Base-by-base conservation (phyloP, 2,329 filamentous ascomycete genomes). In the Aspergillus sp. region DNA sequence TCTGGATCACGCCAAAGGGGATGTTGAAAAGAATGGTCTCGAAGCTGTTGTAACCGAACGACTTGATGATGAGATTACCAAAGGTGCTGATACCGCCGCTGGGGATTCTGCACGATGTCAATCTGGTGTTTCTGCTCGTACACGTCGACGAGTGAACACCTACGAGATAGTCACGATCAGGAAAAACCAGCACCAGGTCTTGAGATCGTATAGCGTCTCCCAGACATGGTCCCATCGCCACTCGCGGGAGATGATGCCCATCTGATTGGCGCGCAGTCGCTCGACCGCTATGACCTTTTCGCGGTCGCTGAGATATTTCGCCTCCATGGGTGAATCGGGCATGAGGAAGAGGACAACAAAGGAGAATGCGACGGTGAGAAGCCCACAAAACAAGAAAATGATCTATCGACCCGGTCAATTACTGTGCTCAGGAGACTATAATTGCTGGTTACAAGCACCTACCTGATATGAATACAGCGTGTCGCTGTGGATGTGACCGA, bases 251-350 rank as follows among this genome's bases (percentile, higher is more conserved):
- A 78, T 73, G 24, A 81, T 72, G 1, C 80, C 80, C 72, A 79
- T 81, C 53, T 82, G 79, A 60, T 83, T 82, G 47, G 73, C 73
- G 10, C 79, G 75, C 20, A 83, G 69, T 1, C 81, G 73, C 58
- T 82, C 78, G n/a, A 82, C 71, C 0, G 80, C 79, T 46, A 82
- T 75, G 9, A 78, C 59, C 51, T 80, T 80, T 58, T 83, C 80
- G 3, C 75, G 64, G 24, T 80, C 73, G 30, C 60, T 75, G 24
- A 66, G 69, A 19, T 77, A 82, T 41, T 75, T 79, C 38, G 79
- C 78, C 54, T 79, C 75, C 41, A 76, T 73, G 4, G 77, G 77
- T 0, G 76, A 78, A 54, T 80, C 76, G 2, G 78, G 78, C 75
- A 80, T 78, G 55, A 72, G 72, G 51, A 71, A 57, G 49, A 78